Percentiles rank a stretch among this genome's conserved stretches.
Evolutionary conservation across 495 filamentous ascomycete genomes (phyloP).

Genomic region (Penicillium ochrochloron): DNA sequence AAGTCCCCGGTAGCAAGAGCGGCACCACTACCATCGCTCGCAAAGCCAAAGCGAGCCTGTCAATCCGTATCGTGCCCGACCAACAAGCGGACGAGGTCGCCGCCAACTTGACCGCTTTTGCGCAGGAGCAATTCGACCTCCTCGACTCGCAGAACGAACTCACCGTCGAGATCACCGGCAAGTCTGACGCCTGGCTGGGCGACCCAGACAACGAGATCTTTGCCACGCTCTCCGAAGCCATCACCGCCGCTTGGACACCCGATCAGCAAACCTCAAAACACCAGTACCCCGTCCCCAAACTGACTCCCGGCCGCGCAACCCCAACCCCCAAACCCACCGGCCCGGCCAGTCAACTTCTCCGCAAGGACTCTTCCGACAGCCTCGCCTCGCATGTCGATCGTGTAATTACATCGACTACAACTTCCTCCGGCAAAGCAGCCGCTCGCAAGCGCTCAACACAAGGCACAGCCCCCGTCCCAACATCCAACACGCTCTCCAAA

Average conservation of each 20-base stretch:
- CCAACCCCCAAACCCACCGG: slow-evolving; percentile 21
- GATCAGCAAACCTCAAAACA: slow-evolving; percentile 36
- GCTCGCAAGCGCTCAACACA: slow-evolving; percentile 43
- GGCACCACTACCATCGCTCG: slow-evolving; percentile 89
- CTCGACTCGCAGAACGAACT: slow-evolving; percentile 81
- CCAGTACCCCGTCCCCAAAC: slow-evolving; percentile 36
- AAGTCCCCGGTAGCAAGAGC: slow-evolving; percentile 61
- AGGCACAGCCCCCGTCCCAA: slow-evolving; percentile 50
- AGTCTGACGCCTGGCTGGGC: slow-evolving; percentile 95
- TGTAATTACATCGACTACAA: slow-evolving; percentile 51
- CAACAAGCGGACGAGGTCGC: slow-evolving; percentile 81
- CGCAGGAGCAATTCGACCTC: slow-evolving; percentile 70
- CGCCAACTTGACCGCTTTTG: slow-evolving; percentile 63
- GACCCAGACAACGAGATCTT: slow-evolving; percentile 92
- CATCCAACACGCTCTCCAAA: slow-evolving; percentile 62
- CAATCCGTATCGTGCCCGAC: slow-evolving; percentile 89
- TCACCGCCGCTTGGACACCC: slow-evolving; percentile 76
- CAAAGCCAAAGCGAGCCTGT: slow-evolving; percentile 81
- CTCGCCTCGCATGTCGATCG: slow-evolving; percentile 53
- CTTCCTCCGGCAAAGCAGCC: slow-evolving; percentile 43
- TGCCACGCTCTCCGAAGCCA: slow-evolving; percentile 81
- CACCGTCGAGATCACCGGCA: slow-evolving; percentile 82
- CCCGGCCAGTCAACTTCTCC: slow-evolving; percentile 30
- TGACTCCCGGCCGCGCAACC: slow-evolving; percentile 20
- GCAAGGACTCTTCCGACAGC: slow-evolving; percentile 50